Evolutionary conservation across 345 rosid genomes (phyloP).

Genomic region (Cardamine resedifolia): DNA sequence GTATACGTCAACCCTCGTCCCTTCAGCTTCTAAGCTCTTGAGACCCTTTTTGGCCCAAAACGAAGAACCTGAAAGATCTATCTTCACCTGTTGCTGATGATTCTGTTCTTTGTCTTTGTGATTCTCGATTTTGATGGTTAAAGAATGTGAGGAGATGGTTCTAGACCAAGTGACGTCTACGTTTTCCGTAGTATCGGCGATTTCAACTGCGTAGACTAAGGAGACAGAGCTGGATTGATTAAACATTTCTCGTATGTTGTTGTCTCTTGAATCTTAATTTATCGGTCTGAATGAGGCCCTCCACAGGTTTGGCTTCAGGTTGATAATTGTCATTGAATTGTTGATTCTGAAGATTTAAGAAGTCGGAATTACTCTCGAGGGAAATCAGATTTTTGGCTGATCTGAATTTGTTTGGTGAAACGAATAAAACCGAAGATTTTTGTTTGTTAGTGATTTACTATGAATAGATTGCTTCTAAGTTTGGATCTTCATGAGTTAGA

Average conservation of each 20-base stretch:
- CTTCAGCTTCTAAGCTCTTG: conserved; percentile 54
- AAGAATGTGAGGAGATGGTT: conserved; percentile 45
- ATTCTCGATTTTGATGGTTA: conserved; percentile 52
- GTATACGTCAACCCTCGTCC: conserved; percentile 47
- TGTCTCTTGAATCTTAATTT: conserved; percentile 9
- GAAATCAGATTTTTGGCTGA: neutral
- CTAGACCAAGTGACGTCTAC: conserved; percentile 61
- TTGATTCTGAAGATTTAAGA: conserved; percentile 18
- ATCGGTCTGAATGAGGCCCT: neutral
- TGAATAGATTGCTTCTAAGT: conserved; percentile 32
- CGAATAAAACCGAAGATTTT: conserved; percentile 27
- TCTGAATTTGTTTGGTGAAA: conserved; percentile 31
- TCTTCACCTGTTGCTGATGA: conserved; percentile 49
- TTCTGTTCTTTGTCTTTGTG: conserved; percentile 36
- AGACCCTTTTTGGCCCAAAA: conserved; percentile 76
- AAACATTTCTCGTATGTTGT: conserved; percentile 20
- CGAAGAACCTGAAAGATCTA: conserved; percentile 61
- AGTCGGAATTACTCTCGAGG: neutral
- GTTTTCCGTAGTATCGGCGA: conserved; percentile 42
- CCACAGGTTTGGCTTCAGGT: conserved; percentile 8
- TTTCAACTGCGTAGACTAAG: conserved; percentile 46
- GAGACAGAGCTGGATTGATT: conserved; percentile 44
- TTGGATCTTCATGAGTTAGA: conserved; percentile 20
- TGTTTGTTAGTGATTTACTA: conserved; percentile 22
- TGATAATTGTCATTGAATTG: neutral